Conservation (phyloP, 495 filamentous ascomycete genomes). For the Sordaria brevicollis region DNA sequence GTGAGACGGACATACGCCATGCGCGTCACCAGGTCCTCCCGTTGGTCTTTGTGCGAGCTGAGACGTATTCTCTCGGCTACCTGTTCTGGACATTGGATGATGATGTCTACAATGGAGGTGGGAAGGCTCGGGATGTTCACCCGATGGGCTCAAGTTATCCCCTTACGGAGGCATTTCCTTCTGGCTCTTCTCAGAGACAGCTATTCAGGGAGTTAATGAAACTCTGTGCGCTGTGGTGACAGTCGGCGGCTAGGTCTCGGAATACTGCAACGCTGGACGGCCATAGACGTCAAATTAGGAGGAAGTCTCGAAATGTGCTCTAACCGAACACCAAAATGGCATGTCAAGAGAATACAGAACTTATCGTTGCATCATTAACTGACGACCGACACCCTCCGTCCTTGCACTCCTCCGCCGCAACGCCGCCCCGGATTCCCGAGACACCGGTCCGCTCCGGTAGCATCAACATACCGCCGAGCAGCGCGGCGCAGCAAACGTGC, state of each 20-base stretch:
- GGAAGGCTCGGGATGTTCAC: neutral
- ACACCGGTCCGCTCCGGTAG: neutral
- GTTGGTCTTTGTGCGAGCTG: neutral
- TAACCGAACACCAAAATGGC: neutral
- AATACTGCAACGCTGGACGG: neutral
- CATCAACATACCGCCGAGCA: neutral
- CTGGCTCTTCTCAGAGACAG: neutral
- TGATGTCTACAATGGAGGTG: neutral
- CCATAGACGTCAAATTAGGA: neutral
- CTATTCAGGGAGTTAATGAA: neutral
- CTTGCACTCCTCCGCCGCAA: neutral
- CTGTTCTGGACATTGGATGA: neutral
- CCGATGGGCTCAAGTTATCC: neutral
- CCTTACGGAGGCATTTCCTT: neutral
- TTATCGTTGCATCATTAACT: neutral
- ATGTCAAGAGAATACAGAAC: neutral
- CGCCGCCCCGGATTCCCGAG: neutral
- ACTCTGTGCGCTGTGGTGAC: neutral
- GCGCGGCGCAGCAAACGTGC: neutral
- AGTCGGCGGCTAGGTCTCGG: neutral
- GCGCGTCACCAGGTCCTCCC: neutral
- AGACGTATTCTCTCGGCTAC: neutral
- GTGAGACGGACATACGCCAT: neutral
- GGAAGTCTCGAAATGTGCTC: neutral
- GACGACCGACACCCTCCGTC: neutral